Percentiles rank a stretch among this genome's conserved stretches.
phyloP scores from a whole-genome alignment of 2,329 filamentous ascomycete species.

The Paraphoma chrysanthemicola region DNA sequence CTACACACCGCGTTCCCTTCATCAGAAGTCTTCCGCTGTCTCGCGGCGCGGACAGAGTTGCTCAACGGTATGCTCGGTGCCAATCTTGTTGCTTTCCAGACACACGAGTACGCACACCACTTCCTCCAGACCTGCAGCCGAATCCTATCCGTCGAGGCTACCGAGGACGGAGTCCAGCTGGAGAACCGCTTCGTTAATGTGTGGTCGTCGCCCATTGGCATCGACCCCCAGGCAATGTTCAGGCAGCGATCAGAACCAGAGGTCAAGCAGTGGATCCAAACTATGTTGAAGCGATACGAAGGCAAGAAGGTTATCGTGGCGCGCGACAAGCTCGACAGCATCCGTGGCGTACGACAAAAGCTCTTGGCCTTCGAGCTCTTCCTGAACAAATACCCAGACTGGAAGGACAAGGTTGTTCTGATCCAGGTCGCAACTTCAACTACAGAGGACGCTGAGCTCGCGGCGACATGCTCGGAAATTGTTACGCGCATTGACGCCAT shows the following conservation, averaged over 20 bases:
- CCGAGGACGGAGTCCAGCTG: constrained; percentile 83
- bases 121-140: constrained; percentile 96
- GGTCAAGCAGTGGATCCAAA: constrained; percentile 79
- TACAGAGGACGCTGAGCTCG: constrained; percentile 85
- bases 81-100: constrained; percentile 93
- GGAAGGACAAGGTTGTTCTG: constrained; percentile 84
- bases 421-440: constrained; percentile 94
- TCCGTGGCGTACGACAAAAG: constrained; percentile 92
- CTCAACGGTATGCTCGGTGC: constrained; percentile 92
- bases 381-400: constrained; percentile 90
- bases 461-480: constrained; percentile 89
- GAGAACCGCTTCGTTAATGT: constrained; percentile 95
- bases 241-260: constrained; percentile 73
- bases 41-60: constrained; percentile 84
- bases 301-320: constrained; percentile 92
- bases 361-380: constrained; percentile 91
- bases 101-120: constrained; percentile 89
- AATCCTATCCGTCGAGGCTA: constrained; percentile 87
- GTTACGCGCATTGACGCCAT: constrained; percentile 92
- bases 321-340: constrained; percentile 90
- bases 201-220: constrained; percentile 83
- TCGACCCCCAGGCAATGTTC: constrained; percentile 80
- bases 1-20: constrained; percentile 94
- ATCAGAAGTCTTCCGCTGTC: constrained; percentile 91
- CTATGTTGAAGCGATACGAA: constrained; percentile 82